phyloP scores from a whole-genome alignment of 2,329 filamentous ascomycete species.

The Coniochaeta ligniaria region DNA sequence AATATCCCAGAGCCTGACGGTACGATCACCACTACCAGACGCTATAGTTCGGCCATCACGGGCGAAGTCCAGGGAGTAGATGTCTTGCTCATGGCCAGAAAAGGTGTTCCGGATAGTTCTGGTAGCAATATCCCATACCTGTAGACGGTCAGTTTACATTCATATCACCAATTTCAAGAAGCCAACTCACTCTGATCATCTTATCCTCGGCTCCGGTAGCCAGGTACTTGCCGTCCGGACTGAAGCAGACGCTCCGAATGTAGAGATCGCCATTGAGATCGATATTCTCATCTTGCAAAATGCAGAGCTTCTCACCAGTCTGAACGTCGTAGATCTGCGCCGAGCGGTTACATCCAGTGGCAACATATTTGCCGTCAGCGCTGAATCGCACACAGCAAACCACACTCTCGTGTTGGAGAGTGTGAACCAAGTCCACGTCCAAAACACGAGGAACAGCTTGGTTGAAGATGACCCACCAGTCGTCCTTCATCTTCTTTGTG shows the following conservation, averaged over 20 bases:
- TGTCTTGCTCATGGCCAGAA: slow-evolving; percentile 96
- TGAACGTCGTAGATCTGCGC: slow-evolving; percentile 97
- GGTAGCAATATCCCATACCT: slow-evolving; percentile 91
- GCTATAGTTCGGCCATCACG: slow-evolving; percentile 91
- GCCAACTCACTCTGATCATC: slow-evolving; percentile 70
- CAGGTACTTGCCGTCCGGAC: slow-evolving; percentile 86
- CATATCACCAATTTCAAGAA: neutral
- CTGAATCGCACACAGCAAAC: slow-evolving; percentile 98
- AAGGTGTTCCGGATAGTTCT: slow-evolving; percentile 88
- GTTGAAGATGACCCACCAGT: slow-evolving; percentile 98
- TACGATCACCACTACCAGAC: slow-evolving; percentile 89
- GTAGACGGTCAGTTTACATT: slow-evolving; percentile 9
- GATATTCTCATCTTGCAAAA: slow-evolving; percentile 81
- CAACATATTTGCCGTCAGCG: slow-evolving; percentile 88
- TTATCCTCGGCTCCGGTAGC: slow-evolving; percentile 98
- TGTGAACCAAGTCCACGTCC: slow-evolving; percentile 92
- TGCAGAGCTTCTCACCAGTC: slow-evolving; percentile 79
- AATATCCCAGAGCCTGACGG: slow-evolving; percentile 94
- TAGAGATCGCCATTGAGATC: slow-evolving; percentile 90
- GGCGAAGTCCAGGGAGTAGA: slow-evolving; percentile 93
- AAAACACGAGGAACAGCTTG: slow-evolving; percentile 80
- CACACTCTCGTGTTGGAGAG: slow-evolving; percentile 86
- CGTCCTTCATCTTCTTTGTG: slow-evolving; percentile 79
- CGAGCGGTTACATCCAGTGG: slow-evolving; percentile 95
- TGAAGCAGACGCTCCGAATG: slow-evolving; percentile 97